Base-by-base conservation (phyloP, 2,329 filamentous ascomycete species). In the Remersonia thermophila region DNA sequence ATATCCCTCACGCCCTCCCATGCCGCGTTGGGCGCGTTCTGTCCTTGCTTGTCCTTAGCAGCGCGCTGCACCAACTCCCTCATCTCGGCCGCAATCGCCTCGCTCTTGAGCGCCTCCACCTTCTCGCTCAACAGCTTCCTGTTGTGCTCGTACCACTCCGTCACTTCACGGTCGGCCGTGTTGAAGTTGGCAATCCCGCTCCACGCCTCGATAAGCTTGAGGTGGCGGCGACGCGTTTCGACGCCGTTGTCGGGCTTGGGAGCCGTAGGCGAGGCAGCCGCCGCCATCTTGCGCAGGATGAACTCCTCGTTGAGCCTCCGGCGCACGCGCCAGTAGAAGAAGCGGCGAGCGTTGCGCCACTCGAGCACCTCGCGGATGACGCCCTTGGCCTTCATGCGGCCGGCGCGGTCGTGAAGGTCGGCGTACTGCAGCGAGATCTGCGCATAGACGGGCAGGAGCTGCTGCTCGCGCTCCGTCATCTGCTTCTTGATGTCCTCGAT, bases 261-360 rank as follows among this genome's bases (percentile, higher is more conserved):
- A 52, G 35, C 60, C 59, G 63, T 54, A 26, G 56, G 47, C 40
- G 55, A 45, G 2, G 58, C 49, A 9, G 60, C 56, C 8, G 58
- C 47, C 4, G 66, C 67, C 73, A 98, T 84, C 63, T 85, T 85
- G 66, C 87, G 91, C 59, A 98, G 72, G 51, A 98, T 85, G 61
- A 93, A 84, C 66, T 98, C 91, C 66, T 98, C 91, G 62, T 93
- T 96, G 56, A 98, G 72, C 64, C 91, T 78, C 57, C 91, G 83
- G 61, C 93, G 87, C 44, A 95, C 80, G 62, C 91, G 89, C 91
- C 93, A 98, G 81, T 96, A 98, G 72, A 98, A 96, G 83, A 91
- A 96, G 55, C 89, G 81, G 47, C 91, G 80, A 8, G 89, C 80
- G 51, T 94, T 82, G 57, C 75, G 70, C 91, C 89, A 96, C 53